Evolutionary conservation across 108 stramenopile species (phyloP).

Genomic region (Nitzschia sp.): DNA sequence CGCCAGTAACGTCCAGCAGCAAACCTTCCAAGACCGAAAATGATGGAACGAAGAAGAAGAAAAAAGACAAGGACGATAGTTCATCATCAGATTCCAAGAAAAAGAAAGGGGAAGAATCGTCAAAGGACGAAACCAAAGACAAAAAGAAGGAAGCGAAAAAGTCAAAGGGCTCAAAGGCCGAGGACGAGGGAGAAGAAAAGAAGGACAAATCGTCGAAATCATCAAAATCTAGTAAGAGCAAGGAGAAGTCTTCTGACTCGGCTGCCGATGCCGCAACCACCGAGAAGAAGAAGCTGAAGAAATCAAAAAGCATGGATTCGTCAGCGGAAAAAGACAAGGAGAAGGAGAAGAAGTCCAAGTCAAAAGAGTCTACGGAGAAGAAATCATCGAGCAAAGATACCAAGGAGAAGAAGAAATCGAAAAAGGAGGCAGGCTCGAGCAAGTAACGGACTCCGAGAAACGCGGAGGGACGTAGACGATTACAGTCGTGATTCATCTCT

Average conservation of each 20-base stretch:
- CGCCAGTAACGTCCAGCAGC: no score
- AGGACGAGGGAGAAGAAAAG: neutral
- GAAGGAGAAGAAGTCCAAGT: neutral
- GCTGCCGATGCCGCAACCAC: no score
- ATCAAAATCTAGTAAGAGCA: neutral
- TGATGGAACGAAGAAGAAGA: neutral
- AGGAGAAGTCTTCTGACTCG: no score
- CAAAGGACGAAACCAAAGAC: neutral
- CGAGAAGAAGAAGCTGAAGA: neutral
- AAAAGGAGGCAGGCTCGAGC: neutral
- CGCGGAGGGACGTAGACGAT: no score
- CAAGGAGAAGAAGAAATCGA: neutral
- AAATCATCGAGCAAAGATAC: neutral
- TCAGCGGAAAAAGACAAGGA: neutral
- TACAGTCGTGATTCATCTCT: no score
- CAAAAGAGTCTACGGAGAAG: neutral
- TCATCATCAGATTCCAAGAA: neutral
- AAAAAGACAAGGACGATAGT: neutral
- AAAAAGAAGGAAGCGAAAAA: neutral
- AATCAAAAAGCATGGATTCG: neutral
- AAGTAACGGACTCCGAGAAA: no score
- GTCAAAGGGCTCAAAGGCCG: neutral
- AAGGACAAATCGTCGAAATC: neutral
- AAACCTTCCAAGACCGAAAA: neutral
- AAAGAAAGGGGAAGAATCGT: neutral